Conservation (phyloP, 208 protist genomes). For the Leishmania amazonensis region DNA sequence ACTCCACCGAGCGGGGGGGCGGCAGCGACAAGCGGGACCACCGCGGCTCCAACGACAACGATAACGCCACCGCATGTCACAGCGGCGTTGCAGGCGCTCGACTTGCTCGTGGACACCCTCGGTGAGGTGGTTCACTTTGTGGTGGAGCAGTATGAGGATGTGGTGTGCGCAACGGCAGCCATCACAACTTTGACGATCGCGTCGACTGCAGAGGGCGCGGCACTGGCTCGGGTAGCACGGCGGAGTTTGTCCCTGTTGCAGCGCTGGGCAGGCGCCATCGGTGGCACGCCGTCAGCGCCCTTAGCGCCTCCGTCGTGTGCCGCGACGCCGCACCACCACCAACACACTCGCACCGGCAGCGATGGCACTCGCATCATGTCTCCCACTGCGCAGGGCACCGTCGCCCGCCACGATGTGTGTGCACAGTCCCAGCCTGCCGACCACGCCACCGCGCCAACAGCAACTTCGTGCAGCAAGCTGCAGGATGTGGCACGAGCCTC, state of each 20-base stretch:
- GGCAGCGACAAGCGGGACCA: not conserved
- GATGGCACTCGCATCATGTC: not conserved
- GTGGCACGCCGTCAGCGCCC: not conserved
- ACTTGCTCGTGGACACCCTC: conserved; percentile 42
- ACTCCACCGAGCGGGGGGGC: not conserved
- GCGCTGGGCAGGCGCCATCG: conserved; percentile 38
- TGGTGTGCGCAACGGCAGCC: conserved; percentile 40
- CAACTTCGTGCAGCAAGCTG: conserved; percentile 39
- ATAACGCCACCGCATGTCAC: conserved; percentile 25
- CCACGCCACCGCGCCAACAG: not conserved
- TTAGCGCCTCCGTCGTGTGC: not conserved
- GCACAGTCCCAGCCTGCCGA: not conserved
- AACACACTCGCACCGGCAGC: not conserved
- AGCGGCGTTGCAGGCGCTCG: conserved; percentile 43
- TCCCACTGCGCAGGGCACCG: too few species aligned
- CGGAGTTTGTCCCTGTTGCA: conserved; percentile 50
- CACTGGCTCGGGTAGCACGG: conserved; percentile 44
- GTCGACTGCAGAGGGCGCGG: conserved; percentile 39
- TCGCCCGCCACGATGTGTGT: not conserved
- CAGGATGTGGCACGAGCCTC: conserved; percentile 50
- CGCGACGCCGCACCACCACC: not conserved
- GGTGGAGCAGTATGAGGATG: conserved; percentile 39
- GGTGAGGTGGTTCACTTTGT: conserved; percentile 44
- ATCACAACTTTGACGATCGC: conserved; percentile 41
- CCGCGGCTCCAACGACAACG: conserved; percentile 3